Conservation (phyloP, 768 basidiomycete genomes). For the Lyophyllum atratum region DNA sequence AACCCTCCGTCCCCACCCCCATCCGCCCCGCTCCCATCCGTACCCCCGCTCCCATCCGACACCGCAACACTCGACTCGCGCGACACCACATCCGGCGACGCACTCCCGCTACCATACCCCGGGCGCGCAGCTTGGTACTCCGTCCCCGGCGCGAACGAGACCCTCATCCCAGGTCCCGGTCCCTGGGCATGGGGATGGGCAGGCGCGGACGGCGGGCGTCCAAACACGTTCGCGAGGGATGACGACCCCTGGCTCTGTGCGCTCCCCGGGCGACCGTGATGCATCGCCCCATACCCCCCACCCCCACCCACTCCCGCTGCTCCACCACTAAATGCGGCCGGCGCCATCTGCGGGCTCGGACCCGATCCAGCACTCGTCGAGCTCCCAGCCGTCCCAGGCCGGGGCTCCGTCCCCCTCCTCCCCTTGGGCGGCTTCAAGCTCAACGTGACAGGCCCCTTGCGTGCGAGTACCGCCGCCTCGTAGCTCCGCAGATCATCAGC, state of each 20-base stretch:
- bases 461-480: constrained; percentile 72
- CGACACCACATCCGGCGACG: constrained; percentile 17
- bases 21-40: not conserved
- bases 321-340: not conserved
- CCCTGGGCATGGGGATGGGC: too few relatives aligned
- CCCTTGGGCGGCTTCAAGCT: constrained; percentile 46
- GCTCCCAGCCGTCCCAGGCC: constrained; percentile 16
- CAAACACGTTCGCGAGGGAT: not conserved
- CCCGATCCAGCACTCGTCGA: not conserved
- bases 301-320: not conserved
- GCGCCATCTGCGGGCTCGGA: not conserved
- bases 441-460: constrained; percentile 31
- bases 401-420: constrained; percentile 27
- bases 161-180: too few relatives aligned
- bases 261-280: too few relatives aligned
- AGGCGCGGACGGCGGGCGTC: not conserved
- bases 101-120: not conserved
- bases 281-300: not conserved
- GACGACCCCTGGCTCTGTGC: too few relatives aligned
- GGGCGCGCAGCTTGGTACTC: not conserved
- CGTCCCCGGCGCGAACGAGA: not conserved
- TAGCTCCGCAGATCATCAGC: constrained; percentile 71
- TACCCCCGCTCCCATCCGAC: constrained; percentile 22
- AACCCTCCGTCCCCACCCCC: constrained; percentile 13
- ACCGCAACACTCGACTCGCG: constrained; percentile 33